Base-by-base conservation (phyloP, 306 rosid genomes). In the Heteromeles arbutifolia region DNA sequence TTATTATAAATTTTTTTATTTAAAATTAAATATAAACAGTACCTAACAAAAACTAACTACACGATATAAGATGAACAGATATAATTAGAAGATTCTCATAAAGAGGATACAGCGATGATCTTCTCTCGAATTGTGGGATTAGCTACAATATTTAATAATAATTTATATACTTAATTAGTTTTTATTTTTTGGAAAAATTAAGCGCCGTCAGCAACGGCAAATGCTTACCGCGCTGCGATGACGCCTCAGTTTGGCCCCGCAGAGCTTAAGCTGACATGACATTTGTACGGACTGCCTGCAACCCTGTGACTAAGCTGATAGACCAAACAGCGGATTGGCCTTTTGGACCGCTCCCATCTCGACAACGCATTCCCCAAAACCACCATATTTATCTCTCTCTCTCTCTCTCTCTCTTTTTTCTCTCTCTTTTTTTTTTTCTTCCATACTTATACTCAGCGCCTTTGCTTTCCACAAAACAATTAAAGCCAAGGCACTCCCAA, bases 311-410 rank as follows among this genome's bases (percentile, higher is more conserved):
- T 73, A 79, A 43, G 61, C n/a, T 14, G 72, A 29, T 75, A 77
- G 86, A 41, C 12, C 19, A 48, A 45, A 52, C 70, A 68, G 72
- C 64, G 41, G 72, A 29, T 66, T 72, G 64, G 25, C 57, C 41
- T 22, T 13, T 25, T 48, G 19, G 2, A 7, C 80, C 85, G 74
- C 69, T 85, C 67, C 5, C 0, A 22, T 2, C 0, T 84, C 83
- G 86, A 84, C 92, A 86, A 76, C 90, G 72, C 87, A 78, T 48
- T 39, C 56, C 52, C 19, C 1, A 68, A 68, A 68, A 69, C 80
- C 69, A 12, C 54, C 11, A 3, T 21, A 6, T 67, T 5, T 2
- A 6, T 2, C 21, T 58, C 18, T 72, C 53, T 22, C 76, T 54
- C n/a, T 29, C 76, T 56, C 52, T 31, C 75, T 32, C 67, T 72